Conservation (phyloP, 176 grass and related monocot species). For the Stipa capillata region DNA sequence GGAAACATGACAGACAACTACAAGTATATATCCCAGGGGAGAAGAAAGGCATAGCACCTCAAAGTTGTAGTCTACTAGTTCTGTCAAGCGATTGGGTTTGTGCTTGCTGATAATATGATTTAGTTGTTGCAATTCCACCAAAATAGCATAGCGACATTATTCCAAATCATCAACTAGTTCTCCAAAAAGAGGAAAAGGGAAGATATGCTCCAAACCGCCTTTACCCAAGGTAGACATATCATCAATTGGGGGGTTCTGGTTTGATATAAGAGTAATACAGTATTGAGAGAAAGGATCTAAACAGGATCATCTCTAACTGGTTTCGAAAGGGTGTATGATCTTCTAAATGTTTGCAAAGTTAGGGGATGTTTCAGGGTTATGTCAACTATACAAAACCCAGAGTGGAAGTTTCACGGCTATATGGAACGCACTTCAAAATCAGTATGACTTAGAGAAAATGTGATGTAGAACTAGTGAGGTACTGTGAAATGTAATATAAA, state of each 20-base stretch:
- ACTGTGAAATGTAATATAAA: background rate
- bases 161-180: background rate
- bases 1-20: background rate
- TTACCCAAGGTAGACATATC: background rate
- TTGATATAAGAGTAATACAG: background rate
- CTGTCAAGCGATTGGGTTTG: background rate
- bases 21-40: background rate
- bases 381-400: background rate
- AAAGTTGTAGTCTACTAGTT: background rate
- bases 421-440: conserved; percentile 1
- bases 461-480: background rate
- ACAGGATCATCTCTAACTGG: background rate
- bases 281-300: background rate
- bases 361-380: background rate
- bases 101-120: background rate
- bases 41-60: background rate
- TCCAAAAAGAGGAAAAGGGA: background rate
- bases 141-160: background rate
- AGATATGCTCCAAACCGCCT: background rate
- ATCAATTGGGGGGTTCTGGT: background rate
- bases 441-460: background rate
- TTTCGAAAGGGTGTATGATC: background rate
- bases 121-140: background rate
- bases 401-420: background rate
- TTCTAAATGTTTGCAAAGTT: background rate